phyloP scores from a whole-genome alignment of 140 eudicot genomes.

The Cichorium intybus region DNA sequence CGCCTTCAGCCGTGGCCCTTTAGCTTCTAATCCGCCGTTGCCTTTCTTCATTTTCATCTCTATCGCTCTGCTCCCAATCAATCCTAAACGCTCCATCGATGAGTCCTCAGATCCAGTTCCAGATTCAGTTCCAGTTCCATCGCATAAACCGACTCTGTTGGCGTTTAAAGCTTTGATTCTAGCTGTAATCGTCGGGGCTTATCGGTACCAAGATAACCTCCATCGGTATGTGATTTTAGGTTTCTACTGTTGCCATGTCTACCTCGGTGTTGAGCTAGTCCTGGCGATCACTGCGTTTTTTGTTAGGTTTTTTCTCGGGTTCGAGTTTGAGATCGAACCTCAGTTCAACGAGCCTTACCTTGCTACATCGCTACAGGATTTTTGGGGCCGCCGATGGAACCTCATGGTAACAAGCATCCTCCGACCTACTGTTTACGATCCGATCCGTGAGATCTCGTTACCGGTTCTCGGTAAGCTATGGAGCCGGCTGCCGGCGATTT shows the following conservation, averaged over 20 bases:
- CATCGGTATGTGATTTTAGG: slow-evolving; percentile 33
- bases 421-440: slow-evolving; percentile 54
- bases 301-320: slow-evolving; percentile 35
- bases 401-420: slow-evolving; percentile 56
- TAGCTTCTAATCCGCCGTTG: slow-evolving; percentile 37
- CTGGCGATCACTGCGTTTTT: slow-evolving; percentile 32
- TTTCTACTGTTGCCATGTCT: slow-evolving; percentile 44
- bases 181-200: slow-evolving; percentile 19
- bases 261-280: slow-evolving; percentile 43
- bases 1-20: slow-evolving; percentile 54
- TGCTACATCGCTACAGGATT: slow-evolving; percentile 65
- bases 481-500: slow-evolving; percentile 27
- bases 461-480: slow-evolving; percentile 25
- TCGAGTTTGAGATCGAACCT: slow-evolving; percentile 53
- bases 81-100: slow-evolving; percentile 23
- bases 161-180: slow-evolving; percentile 30
- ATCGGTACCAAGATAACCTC: slow-evolving; percentile 20
- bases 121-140: background rate
- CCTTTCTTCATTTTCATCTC: slow-evolving; percentile 44
- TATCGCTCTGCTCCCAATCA: slow-evolving; percentile 66
- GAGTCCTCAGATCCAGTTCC: background rate
- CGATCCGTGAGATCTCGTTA: slow-evolving; percentile 21
- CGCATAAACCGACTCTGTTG: slow-evolving; percentile 12
- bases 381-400: slow-evolving; percentile 86
- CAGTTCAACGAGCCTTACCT: slow-evolving; percentile 66